Conservation (phyloP, 495 filamentous ascomycete species). For the Penicillium salamii region DNA sequence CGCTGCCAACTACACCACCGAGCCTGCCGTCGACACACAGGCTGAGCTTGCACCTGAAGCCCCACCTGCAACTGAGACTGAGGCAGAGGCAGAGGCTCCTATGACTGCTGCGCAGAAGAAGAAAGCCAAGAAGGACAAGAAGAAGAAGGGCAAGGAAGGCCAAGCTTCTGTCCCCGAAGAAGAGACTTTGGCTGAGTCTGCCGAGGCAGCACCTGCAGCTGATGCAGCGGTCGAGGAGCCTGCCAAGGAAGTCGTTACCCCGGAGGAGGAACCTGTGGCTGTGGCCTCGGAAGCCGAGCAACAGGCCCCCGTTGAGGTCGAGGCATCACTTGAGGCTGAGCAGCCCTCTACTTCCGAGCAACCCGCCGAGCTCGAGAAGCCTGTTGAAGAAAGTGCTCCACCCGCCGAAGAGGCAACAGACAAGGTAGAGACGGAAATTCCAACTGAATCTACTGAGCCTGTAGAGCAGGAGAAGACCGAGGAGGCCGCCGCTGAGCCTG, state of each 20-base stretch:
- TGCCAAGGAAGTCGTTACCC: not conserved
- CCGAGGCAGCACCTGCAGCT: slow-evolving; percentile 7
- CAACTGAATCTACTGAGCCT: not conserved
- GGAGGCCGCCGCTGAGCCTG: slow-evolving; percentile 5
- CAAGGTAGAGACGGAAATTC: not conserved
- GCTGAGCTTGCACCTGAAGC: slow-evolving; percentile 5
- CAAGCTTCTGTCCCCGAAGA: slow-evolving; percentile 16
- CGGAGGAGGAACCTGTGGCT: not conserved
- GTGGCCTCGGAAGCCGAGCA: not conserved
- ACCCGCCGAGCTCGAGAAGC: not conserved
- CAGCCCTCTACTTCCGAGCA: slow-evolving; percentile 3
- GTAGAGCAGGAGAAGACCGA: slow-evolving; percentile 2
- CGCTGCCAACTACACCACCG: not conserved
- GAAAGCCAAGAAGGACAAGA: slow-evolving; percentile 41
- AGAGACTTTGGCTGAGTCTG: slow-evolving; percentile 12
- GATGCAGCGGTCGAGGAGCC: not conserved
- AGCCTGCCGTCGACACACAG: slow-evolving; percentile 8
- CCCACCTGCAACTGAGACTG: not conserved
- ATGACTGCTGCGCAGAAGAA: slow-evolving; percentile 30
- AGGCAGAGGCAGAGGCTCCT: slow-evolving; percentile 11
- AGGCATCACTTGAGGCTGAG: not conserved
- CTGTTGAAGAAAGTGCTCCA: not conserved
- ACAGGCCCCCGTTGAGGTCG: not conserved
- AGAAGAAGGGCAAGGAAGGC: slow-evolving; percentile 26
- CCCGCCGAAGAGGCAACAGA: not conserved